A percentile compares a stretch with the other conserved stretches of the same genome.
These are phyloP conservation scores for Carex littledalei DNA, from an alignment of 176 grass and related monocot species.

Conservation along the genomic window DNA sequence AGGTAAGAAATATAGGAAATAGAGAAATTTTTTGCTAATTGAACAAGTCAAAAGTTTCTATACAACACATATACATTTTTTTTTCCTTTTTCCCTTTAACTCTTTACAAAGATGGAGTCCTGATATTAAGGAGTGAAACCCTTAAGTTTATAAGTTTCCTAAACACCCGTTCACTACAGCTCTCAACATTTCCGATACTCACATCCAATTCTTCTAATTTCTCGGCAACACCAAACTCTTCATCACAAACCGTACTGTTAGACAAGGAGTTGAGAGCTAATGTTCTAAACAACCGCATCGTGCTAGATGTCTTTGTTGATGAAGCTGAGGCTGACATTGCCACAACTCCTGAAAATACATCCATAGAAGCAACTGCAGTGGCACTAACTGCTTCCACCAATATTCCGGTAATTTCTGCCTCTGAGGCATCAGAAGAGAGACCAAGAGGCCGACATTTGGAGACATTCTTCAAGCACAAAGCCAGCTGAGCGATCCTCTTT, in stretches of 20 bases:
- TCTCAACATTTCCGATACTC: constrained; percentile 39
- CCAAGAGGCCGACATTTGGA: background rate
- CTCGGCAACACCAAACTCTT: constrained; percentile 31
- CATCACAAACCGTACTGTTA: constrained; percentile 14
- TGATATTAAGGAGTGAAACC: constrained; percentile 63
- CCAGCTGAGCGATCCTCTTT: constrained; percentile 40
- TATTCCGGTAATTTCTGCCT: constrained; percentile 42
- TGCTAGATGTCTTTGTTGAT: constrained; percentile 12
- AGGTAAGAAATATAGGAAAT: background rate
- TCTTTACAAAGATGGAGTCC: constrained; percentile 44
- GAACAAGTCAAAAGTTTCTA: background rate
- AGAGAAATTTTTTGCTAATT: background rate
- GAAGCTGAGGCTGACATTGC: constrained; percentile 31
- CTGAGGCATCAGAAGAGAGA: background rate
- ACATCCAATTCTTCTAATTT: constrained; percentile 53
- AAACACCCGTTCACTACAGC: constrained; percentile 54
- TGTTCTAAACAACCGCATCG: constrained; percentile 21
- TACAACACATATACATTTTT: background rate
- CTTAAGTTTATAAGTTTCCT: constrained; percentile 51
- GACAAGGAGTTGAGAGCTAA: constrained; percentile 23
- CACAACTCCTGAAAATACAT: constrained; percentile 34
- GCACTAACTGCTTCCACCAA: constrained; percentile 38
- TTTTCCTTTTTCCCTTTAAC: background rate
- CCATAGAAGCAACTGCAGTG: constrained; percentile 24
- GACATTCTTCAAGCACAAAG: background rate